Evolutionary conservation across 1,284 basidiomycete genomes (phyloP), one percentile per base, ranked within the genome.

Genomic region (Austroboletus olivaceoglutinosus): DNA sequence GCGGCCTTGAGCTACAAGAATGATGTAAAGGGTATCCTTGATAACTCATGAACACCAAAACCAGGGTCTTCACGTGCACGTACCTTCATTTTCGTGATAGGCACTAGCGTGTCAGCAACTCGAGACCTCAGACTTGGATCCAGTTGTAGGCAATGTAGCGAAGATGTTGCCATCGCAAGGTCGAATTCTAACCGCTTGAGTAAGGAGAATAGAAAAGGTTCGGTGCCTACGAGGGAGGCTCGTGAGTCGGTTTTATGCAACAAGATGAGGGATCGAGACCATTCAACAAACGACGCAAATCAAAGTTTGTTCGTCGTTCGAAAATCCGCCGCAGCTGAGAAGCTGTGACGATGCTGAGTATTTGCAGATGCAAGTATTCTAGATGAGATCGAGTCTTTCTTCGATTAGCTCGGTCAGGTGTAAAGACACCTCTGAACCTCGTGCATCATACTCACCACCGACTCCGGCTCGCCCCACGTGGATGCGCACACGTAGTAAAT

Each of bases 331-430:
- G 79, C 5, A 99, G 76, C 67, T 98, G 94, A 9, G 86, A 77
- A 2, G 83, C 87, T 1, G 93, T 91, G 30, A 98, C 84, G 23
- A 98, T 85, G 56, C 91, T 94, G 43, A 98, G 71, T 45, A 98
- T 90, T 70, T 97, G 94, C 4, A 96, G 75, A 67, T 99, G 89
- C 10, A 99, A 77, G 69, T 96, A 95, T 67, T 98, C 95, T 56
- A 99, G 81, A 73, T 98, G 96, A 42, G 85, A 83, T 43, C 94
- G 84, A 56, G 91, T 86, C 94, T 97, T 83, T 56, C 80, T 80
- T 85, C 72, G 74, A 70, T 67, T 72, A 67, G 54, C 47, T 51
- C 43, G 43, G 63, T 72, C 59, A 72, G 67, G 48, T 52, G 33
- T 23, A 37, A 40, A 45, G 36, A 33, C 30, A 41, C 18, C 44